These are phyloP conservation scores for Xylariaceae sp. DNA, from an alignment of 2,329 filamentous ascomycete genomes.

Conservation along the genomic window DNA sequence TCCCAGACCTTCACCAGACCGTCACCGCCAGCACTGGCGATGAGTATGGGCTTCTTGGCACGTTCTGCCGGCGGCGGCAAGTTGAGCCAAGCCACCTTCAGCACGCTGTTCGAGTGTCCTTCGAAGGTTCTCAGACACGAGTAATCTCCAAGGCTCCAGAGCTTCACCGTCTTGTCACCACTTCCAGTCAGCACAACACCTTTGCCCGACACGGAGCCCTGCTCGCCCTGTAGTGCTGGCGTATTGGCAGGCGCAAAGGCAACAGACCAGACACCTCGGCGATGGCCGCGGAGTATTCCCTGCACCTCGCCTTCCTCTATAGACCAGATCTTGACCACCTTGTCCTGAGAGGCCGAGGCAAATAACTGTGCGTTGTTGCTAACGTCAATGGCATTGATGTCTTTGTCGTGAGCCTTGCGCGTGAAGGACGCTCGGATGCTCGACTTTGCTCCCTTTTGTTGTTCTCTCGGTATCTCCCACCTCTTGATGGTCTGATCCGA, in stretches of 20 bases:
- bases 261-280: conserved; percentile 92
- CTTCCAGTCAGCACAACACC: conserved; percentile 85
- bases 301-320: conserved; percentile 82
- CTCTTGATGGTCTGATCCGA: conserved; percentile 94
- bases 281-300: conserved; percentile 87
- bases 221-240: conserved; percentile 66
- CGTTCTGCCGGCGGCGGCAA: conserved; percentile 45
- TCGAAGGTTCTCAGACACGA: conserved; percentile 91
- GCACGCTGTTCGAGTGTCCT: conserved; percentile 89
- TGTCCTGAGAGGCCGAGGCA: conserved; percentile 93
- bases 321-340: conserved; percentile 96
- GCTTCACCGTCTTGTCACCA: conserved; percentile 91
- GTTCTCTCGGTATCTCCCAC: conserved; percentile 70
- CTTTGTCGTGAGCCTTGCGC: conserved; percentile 94
- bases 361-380: conserved; percentile 73
- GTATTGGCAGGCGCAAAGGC: conserved; percentile 78
- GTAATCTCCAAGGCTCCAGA: conserved; percentile 92
- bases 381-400: conserved; percentile 91
- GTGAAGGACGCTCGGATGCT: conserved; percentile 70
- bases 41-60: conserved; percentile 57
- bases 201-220: conserved; percentile 66
- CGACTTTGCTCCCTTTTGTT: conserved; percentile 43
- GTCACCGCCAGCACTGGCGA: conserved; percentile 86
- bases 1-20: conserved; percentile 97
- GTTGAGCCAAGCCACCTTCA: conserved; percentile 86